Percentiles rank a stretch among this genome's conserved stretches.
These are phyloP conservation scores for Coniochaeta pulveracea DNA, from an alignment of 2,329 filamentous ascomycete genomes.

Conservation along the genomic window DNA sequence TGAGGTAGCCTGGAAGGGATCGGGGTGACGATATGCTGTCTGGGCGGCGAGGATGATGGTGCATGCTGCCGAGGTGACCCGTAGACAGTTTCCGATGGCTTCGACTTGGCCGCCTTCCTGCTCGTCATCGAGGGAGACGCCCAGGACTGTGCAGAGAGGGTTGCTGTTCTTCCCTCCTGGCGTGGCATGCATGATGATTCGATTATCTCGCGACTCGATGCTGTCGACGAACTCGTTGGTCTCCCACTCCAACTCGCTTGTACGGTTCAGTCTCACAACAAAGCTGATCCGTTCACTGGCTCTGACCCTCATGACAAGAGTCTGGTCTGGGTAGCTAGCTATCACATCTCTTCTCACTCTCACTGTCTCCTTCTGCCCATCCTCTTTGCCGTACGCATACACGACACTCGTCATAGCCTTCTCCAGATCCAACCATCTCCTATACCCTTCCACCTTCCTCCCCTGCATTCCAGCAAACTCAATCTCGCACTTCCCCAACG, in stretches of 20 bases:
- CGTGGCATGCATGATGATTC: constrained; percentile 23
- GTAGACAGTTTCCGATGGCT: constrained; percentile 21
- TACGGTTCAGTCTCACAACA: constrained; percentile 20
- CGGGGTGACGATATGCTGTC: constrained; percentile 23
- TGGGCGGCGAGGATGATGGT: constrained; percentile 25
- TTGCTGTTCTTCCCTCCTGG: constrained; percentile 23
- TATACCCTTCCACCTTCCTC: constrained; percentile 8
- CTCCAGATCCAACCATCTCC: constrained; percentile 10
- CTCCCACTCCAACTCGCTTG: constrained; percentile 29
- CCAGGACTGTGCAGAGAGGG: constrained; percentile 19
- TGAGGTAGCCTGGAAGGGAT: constrained; percentile 16
- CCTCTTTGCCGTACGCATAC: background rate
- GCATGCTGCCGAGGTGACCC: constrained; percentile 22
- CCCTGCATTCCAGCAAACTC: constrained; percentile 23
- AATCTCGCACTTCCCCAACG: constrained; percentile 22
- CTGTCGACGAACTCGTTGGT: constrained; percentile 30
- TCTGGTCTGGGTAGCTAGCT: constrained; percentile 11
- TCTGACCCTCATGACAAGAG: constrained; percentile 8
- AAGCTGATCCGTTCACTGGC: constrained; percentile 11
- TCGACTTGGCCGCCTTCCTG: constrained; percentile 14
- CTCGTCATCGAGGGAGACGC: constrained; percentile 14
- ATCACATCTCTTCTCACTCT: constrained; percentile 9
- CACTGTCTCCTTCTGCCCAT: background rate
- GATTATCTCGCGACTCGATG: constrained; percentile 14
- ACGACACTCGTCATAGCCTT: constrained; percentile 7